phyloP scores from a whole-genome alignment of 495 filamentous ascomycete species.

The Podospora sp. region DNA sequence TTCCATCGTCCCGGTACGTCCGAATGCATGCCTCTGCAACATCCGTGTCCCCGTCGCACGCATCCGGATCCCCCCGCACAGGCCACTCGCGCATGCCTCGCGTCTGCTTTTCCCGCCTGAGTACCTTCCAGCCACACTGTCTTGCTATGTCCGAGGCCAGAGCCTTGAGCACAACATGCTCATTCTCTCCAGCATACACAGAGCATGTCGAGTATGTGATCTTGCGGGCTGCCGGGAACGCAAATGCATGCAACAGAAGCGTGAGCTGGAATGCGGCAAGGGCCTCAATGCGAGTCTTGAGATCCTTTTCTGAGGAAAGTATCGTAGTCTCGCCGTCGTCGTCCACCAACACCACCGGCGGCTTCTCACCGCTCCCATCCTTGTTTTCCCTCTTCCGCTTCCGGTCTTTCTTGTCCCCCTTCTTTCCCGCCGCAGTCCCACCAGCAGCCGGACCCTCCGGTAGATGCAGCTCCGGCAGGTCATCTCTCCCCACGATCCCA shows the following conservation, averaged over 20 bases:
- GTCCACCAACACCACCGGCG: slow-evolving; percentile 43
- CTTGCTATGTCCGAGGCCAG: slow-evolving; percentile 66
- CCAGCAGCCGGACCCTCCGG: slow-evolving; percentile 48
- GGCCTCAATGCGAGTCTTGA: slow-evolving; percentile 63
- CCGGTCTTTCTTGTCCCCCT: background rate
- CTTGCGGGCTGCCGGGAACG: slow-evolving; percentile 72
- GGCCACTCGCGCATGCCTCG: slow-evolving; percentile 70
- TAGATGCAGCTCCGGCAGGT: slow-evolving; percentile 62
- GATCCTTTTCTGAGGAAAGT: slow-evolving; percentile 45
- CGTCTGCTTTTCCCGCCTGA: slow-evolving; percentile 70
- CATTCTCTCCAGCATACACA: slow-evolving; percentile 82
- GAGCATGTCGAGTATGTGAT: slow-evolving; percentile 96
- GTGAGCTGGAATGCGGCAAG: slow-evolving; percentile 76
- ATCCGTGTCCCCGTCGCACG: slow-evolving; percentile 55
- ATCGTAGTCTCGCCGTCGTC: slow-evolving; percentile 51
- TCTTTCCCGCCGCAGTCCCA: background rate
- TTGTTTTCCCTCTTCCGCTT: slow-evolving; percentile 42
- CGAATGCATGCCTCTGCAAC: slow-evolving; percentile 75
- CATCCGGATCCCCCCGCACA: slow-evolving; percentile 66
- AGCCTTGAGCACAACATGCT: slow-evolving; percentile 73
- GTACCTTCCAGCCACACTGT: slow-evolving; percentile 72
- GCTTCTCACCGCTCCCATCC: slow-evolving; percentile 15
- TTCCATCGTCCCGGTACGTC: slow-evolving; percentile 75
- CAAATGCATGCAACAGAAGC: slow-evolving; percentile 79
- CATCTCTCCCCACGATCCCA: slow-evolving; percentile 87